These are phyloP conservation scores for Pseudogymnoascus pannorum DNA, from an alignment of 2,329 filamentous ascomycete genomes.

Conservation along the genomic window DNA sequence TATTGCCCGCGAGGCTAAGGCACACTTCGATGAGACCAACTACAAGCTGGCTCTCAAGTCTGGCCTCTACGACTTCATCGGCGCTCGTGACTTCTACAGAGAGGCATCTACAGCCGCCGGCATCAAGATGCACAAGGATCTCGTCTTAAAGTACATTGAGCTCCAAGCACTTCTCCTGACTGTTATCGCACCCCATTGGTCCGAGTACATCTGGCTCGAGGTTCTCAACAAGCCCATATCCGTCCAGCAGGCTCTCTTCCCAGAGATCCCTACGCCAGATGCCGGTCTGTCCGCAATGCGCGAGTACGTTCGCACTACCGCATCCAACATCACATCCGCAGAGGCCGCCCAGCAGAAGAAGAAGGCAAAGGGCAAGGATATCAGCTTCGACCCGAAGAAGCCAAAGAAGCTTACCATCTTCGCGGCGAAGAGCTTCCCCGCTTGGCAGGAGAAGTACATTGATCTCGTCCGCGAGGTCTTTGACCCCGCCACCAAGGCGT, in stretches of 20 bases:
- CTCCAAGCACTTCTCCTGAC: conserved; percentile 76
- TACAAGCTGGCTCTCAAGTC: conserved; percentile 85
- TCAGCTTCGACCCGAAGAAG: conserved; percentile 80
- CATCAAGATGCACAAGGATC: conserved; percentile 78
- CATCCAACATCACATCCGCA: conserved; percentile 75
- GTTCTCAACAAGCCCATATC: conserved; percentile 69
- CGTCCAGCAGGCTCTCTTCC: conserved; percentile 74
- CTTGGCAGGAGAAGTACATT: conserved; percentile 88
- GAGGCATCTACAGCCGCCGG: conserved; percentile 70
- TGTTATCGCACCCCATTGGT: conserved; percentile 86
- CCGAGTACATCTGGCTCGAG: conserved; percentile 91
- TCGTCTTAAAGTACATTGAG: conserved; percentile 74
- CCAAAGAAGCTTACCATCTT: conserved; percentile 88
- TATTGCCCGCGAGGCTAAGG: conserved; percentile 68
- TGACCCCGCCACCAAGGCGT: conserved; percentile 49
- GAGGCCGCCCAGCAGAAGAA: conserved; percentile 80
- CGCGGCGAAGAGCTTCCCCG: conserved; percentile 70
- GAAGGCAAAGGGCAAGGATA: conserved; percentile 85
- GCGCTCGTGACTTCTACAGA: conserved; percentile 83
- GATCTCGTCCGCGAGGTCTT: conserved; percentile 69
- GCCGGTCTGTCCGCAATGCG: conserved; percentile 66
- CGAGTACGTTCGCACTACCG: conserved; percentile 67
- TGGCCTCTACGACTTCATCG: conserved; percentile 84
- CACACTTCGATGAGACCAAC: conserved; percentile 71
- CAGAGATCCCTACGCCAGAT: conserved; percentile 58